Conservation (phyloP, 768 basidiomycete species). For the Termitomyces sp. region DNA sequence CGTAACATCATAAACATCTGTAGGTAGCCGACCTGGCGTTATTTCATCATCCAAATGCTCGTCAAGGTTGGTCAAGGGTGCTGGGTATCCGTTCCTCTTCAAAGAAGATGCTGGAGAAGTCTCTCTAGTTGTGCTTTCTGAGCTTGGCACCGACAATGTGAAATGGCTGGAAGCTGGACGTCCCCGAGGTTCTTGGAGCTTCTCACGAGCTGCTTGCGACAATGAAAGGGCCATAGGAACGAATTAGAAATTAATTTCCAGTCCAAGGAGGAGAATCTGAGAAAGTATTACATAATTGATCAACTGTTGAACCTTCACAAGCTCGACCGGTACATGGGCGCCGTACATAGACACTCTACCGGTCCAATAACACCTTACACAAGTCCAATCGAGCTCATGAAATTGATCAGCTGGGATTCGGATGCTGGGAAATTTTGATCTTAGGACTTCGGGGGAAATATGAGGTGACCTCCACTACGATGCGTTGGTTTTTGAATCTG, state of each 20-base stretch:
- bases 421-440: too few species aligned
- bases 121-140: slow-evolving; percentile 26
- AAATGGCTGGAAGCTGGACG: slow-evolving; percentile 18
- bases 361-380: too few species aligned
- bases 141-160: slow-evolving; percentile 23
- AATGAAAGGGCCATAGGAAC: slow-evolving; percentile 2
- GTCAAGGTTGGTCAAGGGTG: slow-evolving; percentile 3
- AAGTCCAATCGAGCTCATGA: too few species aligned
- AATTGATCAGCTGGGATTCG: too few species aligned
- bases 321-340: too few species aligned
- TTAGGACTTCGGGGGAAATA: too few species aligned
- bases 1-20: slow-evolving; percentile 58
- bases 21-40: slow-evolving; percentile 25
- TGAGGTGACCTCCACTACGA: too few species aligned
- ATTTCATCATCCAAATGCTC: not conserved
- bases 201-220: slow-evolving; percentile 3
- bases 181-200: slow-evolving; percentile 4
- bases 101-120: slow-evolving; percentile 23
- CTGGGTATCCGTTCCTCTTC: slow-evolving; percentile 11
- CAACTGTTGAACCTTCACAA: too few species aligned
- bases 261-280: too few species aligned
- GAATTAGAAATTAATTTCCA: not conserved
- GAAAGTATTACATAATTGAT: too few species aligned
- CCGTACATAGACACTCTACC: too few species aligned
- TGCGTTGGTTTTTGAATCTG: too few species aligned